Conservation (phyloP, 179 eudicot genomes). For the Patellifolia procumbens region DNA sequence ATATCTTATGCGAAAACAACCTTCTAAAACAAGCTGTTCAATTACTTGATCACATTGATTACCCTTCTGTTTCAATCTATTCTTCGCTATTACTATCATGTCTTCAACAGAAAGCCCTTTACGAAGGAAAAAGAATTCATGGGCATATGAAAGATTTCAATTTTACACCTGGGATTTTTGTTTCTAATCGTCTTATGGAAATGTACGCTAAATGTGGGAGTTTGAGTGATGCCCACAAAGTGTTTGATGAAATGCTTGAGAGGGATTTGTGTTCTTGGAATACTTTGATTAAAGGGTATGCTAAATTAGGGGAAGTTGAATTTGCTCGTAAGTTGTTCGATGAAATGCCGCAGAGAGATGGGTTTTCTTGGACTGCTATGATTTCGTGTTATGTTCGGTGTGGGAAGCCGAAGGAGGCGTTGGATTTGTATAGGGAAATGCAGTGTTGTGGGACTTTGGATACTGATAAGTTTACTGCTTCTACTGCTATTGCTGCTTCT, state of each 20-base stretch:
- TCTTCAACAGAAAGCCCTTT: constrained; percentile 43
- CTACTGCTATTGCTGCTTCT: constrained; percentile 70
- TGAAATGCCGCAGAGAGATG: constrained; percentile 66
- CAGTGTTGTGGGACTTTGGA: constrained; percentile 35
- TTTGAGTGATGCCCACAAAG: constrained; percentile 52
- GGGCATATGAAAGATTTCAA: constrained; percentile 43
- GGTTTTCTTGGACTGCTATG: constrained; percentile 84
- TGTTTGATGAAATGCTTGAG: constrained; percentile 61
- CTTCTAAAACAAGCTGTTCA: constrained; percentile 57
- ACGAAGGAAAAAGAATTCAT: constrained; percentile 63
- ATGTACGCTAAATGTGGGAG: constrained; percentile 60
- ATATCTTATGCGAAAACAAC: constrained; percentile 48
- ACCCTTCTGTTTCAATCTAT: constrained; percentile 38
- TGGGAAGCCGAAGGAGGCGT: constrained; percentile 49
- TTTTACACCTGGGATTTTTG: constrained; percentile 52
- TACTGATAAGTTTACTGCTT: constrained; percentile 54
- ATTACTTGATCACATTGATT: constrained; percentile 31
- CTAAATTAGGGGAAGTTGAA: constrained; percentile 37
- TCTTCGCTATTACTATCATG: constrained; percentile 47
- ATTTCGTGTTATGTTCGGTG: constrained; percentile 66
- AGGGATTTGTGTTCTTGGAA: constrained; percentile 78
- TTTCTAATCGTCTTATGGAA: constrained; percentile 55
- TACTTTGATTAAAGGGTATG: constrained; percentile 63
- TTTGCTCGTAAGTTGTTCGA: constrained; percentile 60
- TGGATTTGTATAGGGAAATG: constrained; percentile 62